phyloP scores from a whole-genome alignment of 129 eudicot species.

The Flaveria bidentis region DNA sequence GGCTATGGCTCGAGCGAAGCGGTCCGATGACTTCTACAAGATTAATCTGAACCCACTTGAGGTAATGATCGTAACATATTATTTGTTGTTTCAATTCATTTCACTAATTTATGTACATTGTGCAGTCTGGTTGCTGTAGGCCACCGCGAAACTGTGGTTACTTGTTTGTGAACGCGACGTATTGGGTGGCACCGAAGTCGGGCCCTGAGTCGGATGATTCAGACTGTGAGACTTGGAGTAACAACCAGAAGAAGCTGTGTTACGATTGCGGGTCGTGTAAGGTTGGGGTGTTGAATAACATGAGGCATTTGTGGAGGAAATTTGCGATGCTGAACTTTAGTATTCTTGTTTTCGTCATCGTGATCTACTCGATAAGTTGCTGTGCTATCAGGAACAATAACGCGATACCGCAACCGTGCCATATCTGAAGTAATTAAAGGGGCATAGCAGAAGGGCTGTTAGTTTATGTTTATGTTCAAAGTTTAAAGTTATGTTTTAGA shows the following conservation, averaged over 20 bases:
- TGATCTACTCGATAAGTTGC: conserved; percentile 58
- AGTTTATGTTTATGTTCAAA: conserved; percentile 16
- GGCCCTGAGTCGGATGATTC: conserved; percentile 39
- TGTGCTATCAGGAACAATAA: conserved; percentile 62
- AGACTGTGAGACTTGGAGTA: conserved; percentile 71
- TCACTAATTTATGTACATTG: not conserved
- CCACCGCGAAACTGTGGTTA: conserved; percentile 56
- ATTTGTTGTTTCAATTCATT: not conserved
- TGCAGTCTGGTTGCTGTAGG: conserved; percentile 72
- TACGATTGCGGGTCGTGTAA: conserved; percentile 66
- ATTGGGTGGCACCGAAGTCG: conserved; percentile 46
- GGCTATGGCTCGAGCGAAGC: conserved; percentile 21
- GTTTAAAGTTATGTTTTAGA: not conserved
- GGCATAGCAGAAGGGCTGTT: not conserved
- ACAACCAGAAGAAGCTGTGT: conserved; percentile 57
- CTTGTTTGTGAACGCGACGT: conserved; percentile 43
- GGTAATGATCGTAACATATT: conserved; percentile 21
- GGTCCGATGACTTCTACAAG: conserved; percentile 33
- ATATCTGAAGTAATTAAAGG: conserved; percentile 10
- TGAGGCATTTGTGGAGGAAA: conserved; percentile 59
- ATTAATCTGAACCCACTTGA: conserved; percentile 35
- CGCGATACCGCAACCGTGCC: conserved; percentile 24
- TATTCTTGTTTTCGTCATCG: conserved; percentile 42
- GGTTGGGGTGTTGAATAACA: conserved; percentile 49
- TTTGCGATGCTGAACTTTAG: conserved; percentile 45